Evolutionary conservation across 345 rosid genomes (phyloP).

Genomic region (Eutrema japonicum): DNA sequence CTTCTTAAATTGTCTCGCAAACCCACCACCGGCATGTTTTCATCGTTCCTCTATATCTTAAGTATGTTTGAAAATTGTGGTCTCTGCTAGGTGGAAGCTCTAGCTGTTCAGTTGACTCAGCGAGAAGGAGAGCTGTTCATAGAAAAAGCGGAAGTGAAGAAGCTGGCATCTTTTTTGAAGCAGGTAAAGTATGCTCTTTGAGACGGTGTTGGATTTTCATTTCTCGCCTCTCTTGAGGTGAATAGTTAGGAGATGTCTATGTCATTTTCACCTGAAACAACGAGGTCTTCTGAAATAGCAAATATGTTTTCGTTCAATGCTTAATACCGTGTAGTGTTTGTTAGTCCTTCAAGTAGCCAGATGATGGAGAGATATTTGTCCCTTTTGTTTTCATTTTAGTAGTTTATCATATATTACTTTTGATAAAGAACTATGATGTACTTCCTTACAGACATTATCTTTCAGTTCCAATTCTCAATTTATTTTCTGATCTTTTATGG

Average conservation of each 20-base stretch:
- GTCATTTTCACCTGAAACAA: slow-evolving; percentile 11
- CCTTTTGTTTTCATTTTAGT: not conserved
- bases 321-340: not conserved
- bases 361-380: not conserved
- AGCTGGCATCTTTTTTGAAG: slow-evolving; percentile 83
- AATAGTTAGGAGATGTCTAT: not conserved
- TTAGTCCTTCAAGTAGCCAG: slow-evolving; percentile 20
- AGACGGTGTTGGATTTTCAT: not conserved
- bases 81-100: slow-evolving; percentile 84
- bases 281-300: not conserved
- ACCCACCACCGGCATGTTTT: not conserved
- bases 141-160: slow-evolving; percentile 96
- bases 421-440: not conserved
- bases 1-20: not conserved
- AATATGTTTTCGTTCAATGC: not conserved
- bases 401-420: not conserved
- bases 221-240: not conserved
- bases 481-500: not conserved
- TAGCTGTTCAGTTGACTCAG: slow-evolving; percentile 92
- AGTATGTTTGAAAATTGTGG: slow-evolving; percentile 28
- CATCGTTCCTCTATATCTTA: not conserved
- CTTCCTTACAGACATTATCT: not conserved
- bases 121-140: slow-evolving; percentile 96
- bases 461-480: not conserved
- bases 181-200: slow-evolving; percentile 57